Conservation (phyloP, 2,329 filamentous ascomycete genomes). For the Penicillium sp. region DNA sequence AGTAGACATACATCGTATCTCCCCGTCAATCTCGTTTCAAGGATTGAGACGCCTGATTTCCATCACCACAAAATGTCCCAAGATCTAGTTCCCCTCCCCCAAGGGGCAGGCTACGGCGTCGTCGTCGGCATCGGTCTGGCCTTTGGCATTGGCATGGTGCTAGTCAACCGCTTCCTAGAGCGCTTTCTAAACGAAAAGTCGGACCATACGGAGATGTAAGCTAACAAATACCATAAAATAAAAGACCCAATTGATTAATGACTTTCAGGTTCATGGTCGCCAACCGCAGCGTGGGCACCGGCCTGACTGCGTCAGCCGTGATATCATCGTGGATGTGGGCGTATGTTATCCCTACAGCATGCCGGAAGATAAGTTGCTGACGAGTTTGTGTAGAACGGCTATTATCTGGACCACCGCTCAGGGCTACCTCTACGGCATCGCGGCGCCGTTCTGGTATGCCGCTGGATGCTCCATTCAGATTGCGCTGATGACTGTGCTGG, state of each 20-base stretch:
- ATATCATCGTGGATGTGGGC: conserved; percentile 24
- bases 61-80: background rate
- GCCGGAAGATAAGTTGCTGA: background rate
- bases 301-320: conserved; percentile 22
- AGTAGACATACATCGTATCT: too few species aligned
- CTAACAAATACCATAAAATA: background rate
- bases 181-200: conserved; percentile 7
- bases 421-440: conserved; percentile 11
- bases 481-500: conserved; percentile 11
- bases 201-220: conserved; percentile 13
- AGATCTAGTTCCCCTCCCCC: background rate
- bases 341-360: background rate
- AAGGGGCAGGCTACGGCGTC: conserved; percentile 11
- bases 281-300: conserved; percentile 22
- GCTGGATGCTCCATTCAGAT: conserved; percentile 11
- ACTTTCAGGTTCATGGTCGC: conserved; percentile 21
- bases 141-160: conserved; percentile 12
- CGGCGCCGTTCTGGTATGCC: conserved; percentile 11
- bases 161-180: conserved; percentile 10
- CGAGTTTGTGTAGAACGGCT: background rate
- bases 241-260: background rate
- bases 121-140: conserved; percentile 11
- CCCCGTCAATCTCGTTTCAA: background rate
- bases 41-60: background rate
- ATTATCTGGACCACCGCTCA: conserved; percentile 13